These are phyloP conservation scores for Debaryomyces tyrocola DNA, from an alignment of 805 yeast genomes.

Conservation along the genomic window DNA sequence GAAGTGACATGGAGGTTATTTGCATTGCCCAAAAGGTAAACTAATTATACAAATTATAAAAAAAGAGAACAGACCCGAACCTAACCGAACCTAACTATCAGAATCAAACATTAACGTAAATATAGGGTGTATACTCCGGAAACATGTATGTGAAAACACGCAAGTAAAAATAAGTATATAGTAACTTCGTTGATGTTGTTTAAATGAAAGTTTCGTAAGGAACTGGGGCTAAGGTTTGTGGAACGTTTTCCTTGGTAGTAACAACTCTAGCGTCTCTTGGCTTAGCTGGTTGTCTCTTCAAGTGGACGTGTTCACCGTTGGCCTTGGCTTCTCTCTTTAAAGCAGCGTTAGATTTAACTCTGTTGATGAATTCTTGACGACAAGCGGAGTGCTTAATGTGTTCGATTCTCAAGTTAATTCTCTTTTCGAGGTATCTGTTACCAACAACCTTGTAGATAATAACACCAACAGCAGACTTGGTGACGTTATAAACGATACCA, in stretches of 20 bases:
- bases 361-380: constrained; percentile 98
- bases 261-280: constrained; percentile 94
- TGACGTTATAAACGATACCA: constrained; percentile 98
- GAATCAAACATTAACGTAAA: constrained; percentile 6
- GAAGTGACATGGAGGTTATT: constrained; percentile 1
- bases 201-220: constrained; percentile 99
- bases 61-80: constrained; percentile 3
- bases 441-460: constrained; percentile 98
- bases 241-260: constrained; percentile 77
- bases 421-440: constrained; percentile 98
- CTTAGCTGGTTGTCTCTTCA: constrained; percentile 97
- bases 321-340: constrained; percentile 93
- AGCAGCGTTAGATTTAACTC: constrained; percentile 97
- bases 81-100: constrained; percentile 4
- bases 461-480: constrained; percentile 98
- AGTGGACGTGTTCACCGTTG: constrained; percentile 83
- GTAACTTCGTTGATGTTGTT: constrained; percentile 17
- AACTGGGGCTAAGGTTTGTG: constrained; percentile 98
- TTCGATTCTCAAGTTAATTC: constrained; percentile 97
- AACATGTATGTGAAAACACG: background rate
- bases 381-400: constrained; percentile 99
- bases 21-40: constrained; percentile 6
- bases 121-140: background rate
- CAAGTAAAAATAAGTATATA: background rate
- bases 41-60: constrained; percentile 7